Base-by-base conservation (phyloP, 2,329 filamentous ascomycete genomes). In the Hirsutella thompsonii region DNA sequence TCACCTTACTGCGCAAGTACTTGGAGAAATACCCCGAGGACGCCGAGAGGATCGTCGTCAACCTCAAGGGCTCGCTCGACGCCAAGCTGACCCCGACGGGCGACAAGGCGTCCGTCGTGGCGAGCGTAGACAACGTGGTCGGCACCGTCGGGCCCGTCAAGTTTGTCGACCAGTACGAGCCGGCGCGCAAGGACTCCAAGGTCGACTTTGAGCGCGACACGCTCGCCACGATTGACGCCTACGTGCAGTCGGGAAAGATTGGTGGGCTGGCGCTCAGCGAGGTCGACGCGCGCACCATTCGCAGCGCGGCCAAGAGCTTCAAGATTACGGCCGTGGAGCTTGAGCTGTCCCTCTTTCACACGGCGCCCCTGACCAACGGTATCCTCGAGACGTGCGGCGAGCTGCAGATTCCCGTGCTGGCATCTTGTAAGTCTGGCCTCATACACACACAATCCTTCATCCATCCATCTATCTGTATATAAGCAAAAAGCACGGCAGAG, bases 331-430 rank as follows among this genome's bases (percentile, higher is more conserved):
- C 60, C n/a, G 69, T 68, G 14, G 72, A 78, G 58, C 61, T 72
- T 20, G 74, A 78, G 56, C 56, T 75, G 39, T 72, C 66, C 45
- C 57, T 75, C 44, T 72, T 66, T 51, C 51, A 58, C 9, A 64
- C 64, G 0, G 69, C 74, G 14, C 61, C 67, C 20, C 57, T 73
- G 20, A 56, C 54, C 19, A 74, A 75, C 47, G 71, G 72, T 2
- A 58, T 77, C 29, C 66, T 68, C 3, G 64, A 63, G 2, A 68
- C 73, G 0, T 81, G 76, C 51, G 68, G 64, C 0, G 69, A 89
- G 54, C 59, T 82, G 36, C 63, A 68, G 37, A 86, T 90, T 44
- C 79, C 81, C 0, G 62, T 89, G 37, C 60, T 86, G 29, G 81
- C 80, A 0, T 89, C 87, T 60, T 81, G 62, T 66, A 55, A 51